These are phyloP conservation scores for Trebouxia gelatinosa DNA, from an alignment of 163 green algal genomes.

Conservation along the genomic window DNA sequence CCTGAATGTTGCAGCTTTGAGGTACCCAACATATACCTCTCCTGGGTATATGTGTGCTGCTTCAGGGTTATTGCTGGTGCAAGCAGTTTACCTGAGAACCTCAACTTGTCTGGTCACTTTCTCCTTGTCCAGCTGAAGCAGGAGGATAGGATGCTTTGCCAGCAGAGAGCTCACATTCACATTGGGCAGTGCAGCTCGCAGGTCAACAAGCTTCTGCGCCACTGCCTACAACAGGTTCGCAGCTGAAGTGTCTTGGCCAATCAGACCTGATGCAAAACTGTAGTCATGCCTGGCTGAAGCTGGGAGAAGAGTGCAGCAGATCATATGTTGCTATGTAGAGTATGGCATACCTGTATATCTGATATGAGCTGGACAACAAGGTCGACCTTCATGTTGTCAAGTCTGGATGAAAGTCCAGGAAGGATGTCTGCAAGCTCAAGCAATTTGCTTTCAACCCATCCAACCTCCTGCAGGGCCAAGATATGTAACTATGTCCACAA, in stretches of 20 bases:
- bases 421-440: conserved; percentile 23
- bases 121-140: not conserved
- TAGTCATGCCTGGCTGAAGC: not conserved
- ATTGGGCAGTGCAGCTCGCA: conserved; percentile 24
- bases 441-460: conserved; percentile 26
- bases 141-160: not conserved
- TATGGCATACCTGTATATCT: conserved; percentile 7
- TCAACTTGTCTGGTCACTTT: not conserved
- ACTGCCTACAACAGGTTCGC: conserved; percentile 35
- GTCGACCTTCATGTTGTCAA: conserved; percentile 31
- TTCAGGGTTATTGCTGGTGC: no score
- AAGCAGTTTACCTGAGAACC: not conserved
- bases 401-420: conserved; percentile 15
- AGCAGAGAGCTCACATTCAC: conserved; percentile 32
- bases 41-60: no score
- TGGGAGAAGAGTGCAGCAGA: not conserved
- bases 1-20: no score
- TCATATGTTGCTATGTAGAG: not conserved
- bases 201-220: conserved; percentile 18
- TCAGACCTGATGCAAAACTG: no score
- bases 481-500: no score
- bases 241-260: no score
- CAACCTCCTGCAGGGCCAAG: conserved; percentile 12
- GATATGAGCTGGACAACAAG: conserved; percentile 19
- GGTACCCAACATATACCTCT: no score